A percentile compares a stretch with the other conserved stretches of the same genome.
These are phyloP conservation scores for Kalmanozyma brasiliensis DNA, from an alignment of 1,284 basidiomycete species.

Conservation along the genomic window DNA sequence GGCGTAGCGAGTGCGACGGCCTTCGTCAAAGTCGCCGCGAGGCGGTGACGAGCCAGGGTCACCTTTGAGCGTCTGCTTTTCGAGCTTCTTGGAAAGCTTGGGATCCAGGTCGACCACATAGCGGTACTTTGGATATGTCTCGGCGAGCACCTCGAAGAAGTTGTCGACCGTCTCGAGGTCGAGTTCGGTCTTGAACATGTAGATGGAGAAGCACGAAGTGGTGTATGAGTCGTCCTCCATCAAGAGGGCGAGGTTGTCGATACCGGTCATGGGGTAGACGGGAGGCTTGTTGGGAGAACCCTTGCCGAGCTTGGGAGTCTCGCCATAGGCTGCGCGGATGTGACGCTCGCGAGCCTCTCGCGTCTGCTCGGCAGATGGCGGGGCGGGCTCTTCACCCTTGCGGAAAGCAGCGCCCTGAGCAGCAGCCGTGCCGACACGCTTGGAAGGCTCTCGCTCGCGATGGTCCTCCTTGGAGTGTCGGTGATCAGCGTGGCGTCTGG, in stretches of 20 bases:
- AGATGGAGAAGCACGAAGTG: constrained; percentile 66
- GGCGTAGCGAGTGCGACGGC: constrained; percentile 55
- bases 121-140: constrained; percentile 65
- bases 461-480: background rate
- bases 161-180: constrained; percentile 62
- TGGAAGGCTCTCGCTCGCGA: background rate
- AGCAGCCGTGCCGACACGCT: constrained; percentile 22
- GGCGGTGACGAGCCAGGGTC: constrained; percentile 23
- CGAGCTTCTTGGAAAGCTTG: constrained; percentile 45
- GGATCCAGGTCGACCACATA: constrained; percentile 65
- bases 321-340: constrained; percentile 36
- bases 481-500: constrained; percentile 12
- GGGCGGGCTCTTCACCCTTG: constrained; percentile 15
- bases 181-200: constrained; percentile 64
- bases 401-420: constrained; percentile 45
- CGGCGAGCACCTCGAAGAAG: constrained; percentile 63
- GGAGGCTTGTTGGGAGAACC: constrained; percentile 50
- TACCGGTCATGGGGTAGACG: constrained; percentile 60
- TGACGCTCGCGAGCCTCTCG: constrained; percentile 35
- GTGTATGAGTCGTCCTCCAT: constrained; percentile 66
- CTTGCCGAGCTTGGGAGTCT: constrained; percentile 41
- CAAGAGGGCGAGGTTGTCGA: constrained; percentile 64
- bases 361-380: constrained; percentile 29
- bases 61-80: constrained; percentile 17
- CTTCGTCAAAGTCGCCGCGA: constrained; percentile 33